Conservation (phyloP, 2,329 filamentous ascomycete genomes). For the Diaporthe eres region DNA sequence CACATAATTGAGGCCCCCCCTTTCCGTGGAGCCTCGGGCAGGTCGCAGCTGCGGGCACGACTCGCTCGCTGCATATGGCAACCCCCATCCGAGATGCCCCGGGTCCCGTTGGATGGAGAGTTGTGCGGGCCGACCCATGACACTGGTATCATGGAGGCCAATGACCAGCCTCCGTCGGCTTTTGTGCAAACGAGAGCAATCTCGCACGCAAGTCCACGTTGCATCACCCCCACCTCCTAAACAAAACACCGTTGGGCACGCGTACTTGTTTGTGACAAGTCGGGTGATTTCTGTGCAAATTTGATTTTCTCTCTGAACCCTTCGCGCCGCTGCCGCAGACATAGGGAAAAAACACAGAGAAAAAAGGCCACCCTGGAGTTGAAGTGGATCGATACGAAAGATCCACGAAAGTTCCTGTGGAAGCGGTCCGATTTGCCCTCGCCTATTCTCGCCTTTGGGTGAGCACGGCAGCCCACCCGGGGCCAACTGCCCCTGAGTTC, state of each 20-base stretch:
- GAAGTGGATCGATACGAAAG: conserved; percentile 22
- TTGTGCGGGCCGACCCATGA: conserved; percentile 26
- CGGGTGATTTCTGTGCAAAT: conserved; percentile 23
- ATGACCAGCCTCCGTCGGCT: conserved; percentile 13
- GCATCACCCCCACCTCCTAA: conserved; percentile 14
- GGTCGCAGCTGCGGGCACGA: neutral
- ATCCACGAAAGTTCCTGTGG: neutral
- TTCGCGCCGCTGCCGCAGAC: conserved; percentile 27
- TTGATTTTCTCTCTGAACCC: neutral
- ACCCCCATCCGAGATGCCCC: conserved; percentile 22
- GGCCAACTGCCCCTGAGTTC: conserved; percentile 21
- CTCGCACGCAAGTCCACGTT: conserved; percentile 24
- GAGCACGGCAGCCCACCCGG: conserved; percentile 4
- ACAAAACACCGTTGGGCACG: conserved; percentile 23
- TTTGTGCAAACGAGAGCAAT: conserved; percentile 10
- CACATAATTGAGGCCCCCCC: neutral
- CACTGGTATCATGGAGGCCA: conserved; percentile 24
- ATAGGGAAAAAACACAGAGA: neutral
- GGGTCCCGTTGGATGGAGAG: conserved; percentile 21
- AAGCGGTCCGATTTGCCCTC: conserved; percentile 17
- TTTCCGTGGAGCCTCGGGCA: conserved; percentile 14
- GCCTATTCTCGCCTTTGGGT: neutral
- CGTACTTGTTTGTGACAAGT: conserved; percentile 12
- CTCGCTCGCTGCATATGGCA: conserved; percentile 25
- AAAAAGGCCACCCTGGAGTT: conserved; percentile 1